phyloP scores from a whole-genome alignment of 2,329 filamentous ascomycete genomes.

The Zalaria obscura region DNA sequence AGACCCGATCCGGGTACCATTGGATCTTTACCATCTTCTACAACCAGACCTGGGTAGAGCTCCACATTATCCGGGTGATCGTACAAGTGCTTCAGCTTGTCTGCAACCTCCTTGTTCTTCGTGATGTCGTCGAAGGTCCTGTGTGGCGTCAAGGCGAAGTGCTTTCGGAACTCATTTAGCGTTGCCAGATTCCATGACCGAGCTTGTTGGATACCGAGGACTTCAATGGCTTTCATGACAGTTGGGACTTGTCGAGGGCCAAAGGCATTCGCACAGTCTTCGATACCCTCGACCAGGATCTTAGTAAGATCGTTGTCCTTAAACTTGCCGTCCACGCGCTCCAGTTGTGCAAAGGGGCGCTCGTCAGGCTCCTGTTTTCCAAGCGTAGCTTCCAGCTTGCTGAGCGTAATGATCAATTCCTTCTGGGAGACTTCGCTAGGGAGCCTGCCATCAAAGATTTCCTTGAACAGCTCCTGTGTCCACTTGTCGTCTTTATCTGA shows the following conservation, averaged over 20 bases:
- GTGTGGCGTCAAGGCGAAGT: constrained; percentile 46
- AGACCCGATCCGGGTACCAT: constrained; percentile 39
- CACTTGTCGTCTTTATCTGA: constrained; percentile 31
- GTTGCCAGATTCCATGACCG: constrained; percentile 47
- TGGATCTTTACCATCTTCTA: constrained; percentile 41
- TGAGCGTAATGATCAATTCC: constrained; percentile 16
- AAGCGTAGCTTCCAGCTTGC: constrained; percentile 13
- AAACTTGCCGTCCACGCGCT: constrained; percentile 34
- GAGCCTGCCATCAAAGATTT: constrained; percentile 14
- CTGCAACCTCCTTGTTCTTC: constrained; percentile 39
- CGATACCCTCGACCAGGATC: constrained; percentile 43
- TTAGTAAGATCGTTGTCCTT: constrained; percentile 43
- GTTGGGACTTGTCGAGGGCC: constrained; percentile 45
- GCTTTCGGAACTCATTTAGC: constrained; percentile 50
- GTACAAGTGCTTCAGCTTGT: constrained; percentile 44
- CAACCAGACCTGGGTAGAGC: constrained; percentile 53
- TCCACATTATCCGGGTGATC: constrained; percentile 52
- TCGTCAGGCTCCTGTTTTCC: constrained; percentile 14
- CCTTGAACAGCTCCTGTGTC: constrained; percentile 23
- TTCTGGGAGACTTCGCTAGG: constrained; percentile 9
- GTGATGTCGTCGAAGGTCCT: constrained; percentile 46
- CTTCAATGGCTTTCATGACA: constrained; percentile 45
- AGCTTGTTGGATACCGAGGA: constrained; percentile 47
- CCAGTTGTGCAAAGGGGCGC: constrained; percentile 18
- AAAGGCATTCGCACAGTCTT: constrained; percentile 46